Conservation (phyloP, 2,329 filamentous ascomycete species). For the Pyrenochaeta sp. region DNA sequence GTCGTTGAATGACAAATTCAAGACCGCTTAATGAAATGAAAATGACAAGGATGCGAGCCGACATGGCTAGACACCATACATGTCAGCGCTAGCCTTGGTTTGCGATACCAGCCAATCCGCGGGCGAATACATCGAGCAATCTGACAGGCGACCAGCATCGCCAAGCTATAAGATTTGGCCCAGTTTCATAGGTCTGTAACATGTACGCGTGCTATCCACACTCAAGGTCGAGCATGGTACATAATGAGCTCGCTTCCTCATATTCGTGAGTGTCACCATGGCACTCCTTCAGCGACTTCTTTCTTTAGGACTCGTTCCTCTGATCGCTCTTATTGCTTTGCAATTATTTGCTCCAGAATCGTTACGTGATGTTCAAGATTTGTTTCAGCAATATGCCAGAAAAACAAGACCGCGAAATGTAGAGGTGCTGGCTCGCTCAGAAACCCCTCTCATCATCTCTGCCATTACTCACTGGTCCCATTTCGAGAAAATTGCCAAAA, state of each 20-base stretch:
- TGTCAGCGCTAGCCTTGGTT: neutral
- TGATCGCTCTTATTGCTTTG: slow-evolving; percentile 13
- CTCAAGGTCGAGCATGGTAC: neutral
- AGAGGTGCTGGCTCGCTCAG: slow-evolving; percentile 9
- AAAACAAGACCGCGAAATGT: slow-evolving; percentile 3
- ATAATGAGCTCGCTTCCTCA: neutral
- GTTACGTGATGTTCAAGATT: slow-evolving; percentile 8
- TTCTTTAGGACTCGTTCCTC: slow-evolving; percentile 11
- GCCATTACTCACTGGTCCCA: slow-evolving; percentile 31
- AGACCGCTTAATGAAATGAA: too few relatives aligned
- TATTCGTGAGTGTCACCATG: slow-evolving; percentile 10
- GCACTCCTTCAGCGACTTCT: slow-evolving; percentile 12
- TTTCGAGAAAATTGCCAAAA: slow-evolving; percentile 33
- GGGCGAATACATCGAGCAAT: neutral
- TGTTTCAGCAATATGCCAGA: slow-evolving; percentile 10
- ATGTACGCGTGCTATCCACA: neutral
- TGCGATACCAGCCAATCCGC: neutral
- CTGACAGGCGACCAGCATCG: neutral
- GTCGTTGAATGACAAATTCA: too few relatives aligned
- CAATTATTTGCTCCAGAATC: slow-evolving; percentile 11
- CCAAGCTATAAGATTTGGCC: neutral
- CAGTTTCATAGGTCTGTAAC: neutral
- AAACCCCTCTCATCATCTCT: slow-evolving; percentile 34
- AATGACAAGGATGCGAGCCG: too few relatives aligned
- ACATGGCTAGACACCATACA: neutral